Conservation (phyloP, 75 land plant genomes). For the Sequoiadendron giganteum region DNA sequence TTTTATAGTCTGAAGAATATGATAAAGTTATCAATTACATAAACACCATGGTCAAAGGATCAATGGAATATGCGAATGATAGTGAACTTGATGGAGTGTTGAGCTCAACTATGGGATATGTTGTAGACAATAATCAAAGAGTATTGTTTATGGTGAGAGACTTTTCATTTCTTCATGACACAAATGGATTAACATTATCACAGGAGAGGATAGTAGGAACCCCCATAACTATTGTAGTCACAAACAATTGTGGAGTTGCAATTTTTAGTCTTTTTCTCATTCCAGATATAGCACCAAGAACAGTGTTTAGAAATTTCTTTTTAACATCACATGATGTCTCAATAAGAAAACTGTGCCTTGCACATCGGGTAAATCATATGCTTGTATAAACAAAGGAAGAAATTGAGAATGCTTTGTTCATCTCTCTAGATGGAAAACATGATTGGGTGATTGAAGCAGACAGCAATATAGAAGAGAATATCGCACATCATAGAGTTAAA, state of each 20-base stretch:
- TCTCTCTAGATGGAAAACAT: constrained; percentile 34
- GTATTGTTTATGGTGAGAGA: no score
- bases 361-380: constrained; percentile 86
- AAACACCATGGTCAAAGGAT: no score
- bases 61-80: no score
- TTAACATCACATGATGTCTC: constrained; percentile 78
- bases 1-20: no score
- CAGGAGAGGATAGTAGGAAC: constrained; percentile 68
- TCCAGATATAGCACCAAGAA: constrained; percentile 44
- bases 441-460: constrained; percentile 85
- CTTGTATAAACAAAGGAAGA: constrained; percentile 65
- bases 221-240: constrained; percentile 81
- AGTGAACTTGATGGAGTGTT: no score
- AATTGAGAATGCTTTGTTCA: constrained; percentile 52
- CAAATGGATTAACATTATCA: no score
- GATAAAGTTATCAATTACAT: no score
- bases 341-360: constrained; percentile 61
- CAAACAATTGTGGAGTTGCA: constrained; percentile 97
- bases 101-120: no score
- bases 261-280: constrained; percentile 94
- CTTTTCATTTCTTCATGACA: no score
- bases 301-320: constrained; percentile 56
- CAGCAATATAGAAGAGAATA: constrained; percentile 74
- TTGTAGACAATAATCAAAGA: no score
- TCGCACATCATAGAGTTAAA: constrained; percentile 71